phyloP scores from a whole-genome alignment of 306 rosid species.

The Lathyrus aphaca region DNA sequence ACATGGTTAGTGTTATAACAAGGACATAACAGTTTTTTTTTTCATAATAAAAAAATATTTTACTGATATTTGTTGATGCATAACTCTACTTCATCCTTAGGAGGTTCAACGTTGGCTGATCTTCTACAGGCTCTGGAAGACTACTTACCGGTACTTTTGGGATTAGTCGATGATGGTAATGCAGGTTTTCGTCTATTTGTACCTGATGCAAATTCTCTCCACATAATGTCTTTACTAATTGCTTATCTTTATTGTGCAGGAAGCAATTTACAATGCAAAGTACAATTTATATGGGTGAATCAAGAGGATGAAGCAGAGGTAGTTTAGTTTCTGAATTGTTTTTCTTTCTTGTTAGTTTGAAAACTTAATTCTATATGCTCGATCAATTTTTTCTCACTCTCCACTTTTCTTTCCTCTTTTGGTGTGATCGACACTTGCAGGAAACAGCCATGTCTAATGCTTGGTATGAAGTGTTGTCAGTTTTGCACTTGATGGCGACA shows the following conservation, averaged over 20 bases:
- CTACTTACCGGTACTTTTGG: constrained; percentile 93
- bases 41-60: constrained; percentile 22
- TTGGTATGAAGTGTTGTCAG: constrained; percentile 95
- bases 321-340: constrained; percentile 24
- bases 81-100: constrained; percentile 56
- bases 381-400: not conserved
- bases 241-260: constrained; percentile 59
- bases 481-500: constrained; percentile 91
- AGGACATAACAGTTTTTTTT: constrained; percentile 17
- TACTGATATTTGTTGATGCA: constrained; percentile 40
- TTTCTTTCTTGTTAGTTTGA: not conserved
- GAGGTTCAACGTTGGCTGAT: constrained; percentile 92
- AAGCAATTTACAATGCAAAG: constrained; percentile 86
- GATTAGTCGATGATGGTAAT: constrained; percentile 88
- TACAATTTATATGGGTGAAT: constrained; percentile 89
- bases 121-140: constrained; percentile 94
- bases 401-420: not conserved
- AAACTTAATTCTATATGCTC: constrained; percentile 27
- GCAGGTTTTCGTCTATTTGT: constrained; percentile 15
- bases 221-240: constrained; percentile 32
- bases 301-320: constrained; percentile 95
- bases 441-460: constrained; percentile 81
- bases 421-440: constrained; percentile 52
- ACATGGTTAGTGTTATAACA: constrained; percentile 68
- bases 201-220: constrained; percentile 35